Percentiles rank a stretch among this genome's conserved stretches.
Conservation (phyloP, 225 moss, liverwort and hornwort genomes). For the Marchantia paleacea region DNA sequence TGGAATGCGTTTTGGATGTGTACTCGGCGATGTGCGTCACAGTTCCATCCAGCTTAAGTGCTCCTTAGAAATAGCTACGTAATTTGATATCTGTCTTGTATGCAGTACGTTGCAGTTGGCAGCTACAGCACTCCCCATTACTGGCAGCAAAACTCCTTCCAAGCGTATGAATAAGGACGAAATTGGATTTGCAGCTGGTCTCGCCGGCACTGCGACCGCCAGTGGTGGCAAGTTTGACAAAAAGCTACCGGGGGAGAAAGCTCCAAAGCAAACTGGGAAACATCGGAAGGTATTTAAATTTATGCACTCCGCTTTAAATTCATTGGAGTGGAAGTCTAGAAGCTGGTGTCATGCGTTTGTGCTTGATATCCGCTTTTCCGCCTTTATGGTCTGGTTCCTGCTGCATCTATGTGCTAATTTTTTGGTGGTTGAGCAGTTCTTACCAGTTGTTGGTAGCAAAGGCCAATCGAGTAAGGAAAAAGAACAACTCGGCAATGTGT, state of each 20-base stretch:
- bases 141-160: slow-evolving; percentile 70
- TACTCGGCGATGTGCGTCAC: too few species aligned
- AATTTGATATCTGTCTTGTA: not conserved
- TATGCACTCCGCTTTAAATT: not conserved
- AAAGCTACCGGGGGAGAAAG: slow-evolving; percentile 81
- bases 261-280: slow-evolving; percentile 63
- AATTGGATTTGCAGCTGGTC: slow-evolving; percentile 86
- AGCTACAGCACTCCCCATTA: slow-evolving; percentile 83
- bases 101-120: slow-evolving; percentile 94
- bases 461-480: slow-evolving; percentile 59
- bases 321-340: not conserved
- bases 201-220: slow-evolving; percentile 93
- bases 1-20: too few species aligned
- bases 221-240: slow-evolving; percentile 98
- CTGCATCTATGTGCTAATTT: too few species aligned
- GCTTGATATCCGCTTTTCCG: not conserved
- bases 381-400: too few species aligned
- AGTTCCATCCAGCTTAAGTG: not conserved
- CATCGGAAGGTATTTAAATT: slow-evolving; percentile 47
- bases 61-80: not conserved
- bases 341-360: not conserved
- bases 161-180: slow-evolving; percentile 70
- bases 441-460: slow-evolving; percentile 83
- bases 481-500: slow-evolving; percentile 65
- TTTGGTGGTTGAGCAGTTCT: slow-evolving; percentile 58